A percentile compares a stretch with the other conserved stretches of the same genome.
These are phyloP conservation scores for Spencermartinsiella europaea DNA, from an alignment of 805 yeast species.

Conservation along the genomic window DNA sequence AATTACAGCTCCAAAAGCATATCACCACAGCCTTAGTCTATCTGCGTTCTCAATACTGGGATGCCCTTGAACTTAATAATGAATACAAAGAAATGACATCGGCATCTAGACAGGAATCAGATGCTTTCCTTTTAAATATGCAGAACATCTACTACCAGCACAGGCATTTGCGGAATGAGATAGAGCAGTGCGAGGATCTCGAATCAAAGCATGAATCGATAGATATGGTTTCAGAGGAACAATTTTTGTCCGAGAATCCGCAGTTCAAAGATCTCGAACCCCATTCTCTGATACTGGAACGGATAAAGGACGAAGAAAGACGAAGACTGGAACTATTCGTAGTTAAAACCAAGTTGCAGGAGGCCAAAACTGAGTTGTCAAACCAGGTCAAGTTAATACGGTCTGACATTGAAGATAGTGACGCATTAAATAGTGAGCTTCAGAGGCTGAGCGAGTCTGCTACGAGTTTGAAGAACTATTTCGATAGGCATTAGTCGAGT, in stretches of 20 bases:
- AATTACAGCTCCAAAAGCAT: constrained; percentile 1
- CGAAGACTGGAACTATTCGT: constrained; percentile 21
- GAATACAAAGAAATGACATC: constrained; percentile 17
- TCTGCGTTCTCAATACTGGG: constrained; percentile 18
- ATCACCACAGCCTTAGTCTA: constrained; percentile 14
- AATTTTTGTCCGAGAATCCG: constrained; percentile 21
- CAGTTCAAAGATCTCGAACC: constrained; percentile 8
- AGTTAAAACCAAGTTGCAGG: constrained; percentile 17
- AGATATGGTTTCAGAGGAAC: constrained; percentile 20
- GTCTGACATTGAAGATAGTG: constrained; percentile 18
- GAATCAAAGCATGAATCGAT: constrained; percentile 17
- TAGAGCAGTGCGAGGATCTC: constrained; percentile 17
- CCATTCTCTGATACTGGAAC: constrained; percentile 20
- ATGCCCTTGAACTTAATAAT: constrained; percentile 16
- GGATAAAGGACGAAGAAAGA: constrained; percentile 25
- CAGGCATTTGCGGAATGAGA: constrained; percentile 20
- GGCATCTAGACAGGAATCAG: constrained; percentile 17
- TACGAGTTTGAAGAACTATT: constrained; percentile 5
- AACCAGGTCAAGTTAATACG: constrained; percentile 13
- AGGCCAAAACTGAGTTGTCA: constrained; percentile 12
- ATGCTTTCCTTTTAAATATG: constrained; percentile 19
- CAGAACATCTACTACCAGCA: constrained; percentile 26
- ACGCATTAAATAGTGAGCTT: constrained; percentile 10
- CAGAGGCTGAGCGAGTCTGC: constrained; percentile 5
- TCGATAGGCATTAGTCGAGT: constrained; percentile 12